These are phyloP conservation scores for Fusarium decemcellulare DNA, from an alignment of 2,329 filamentous ascomycete genomes.

Conservation along the genomic window DNA sequence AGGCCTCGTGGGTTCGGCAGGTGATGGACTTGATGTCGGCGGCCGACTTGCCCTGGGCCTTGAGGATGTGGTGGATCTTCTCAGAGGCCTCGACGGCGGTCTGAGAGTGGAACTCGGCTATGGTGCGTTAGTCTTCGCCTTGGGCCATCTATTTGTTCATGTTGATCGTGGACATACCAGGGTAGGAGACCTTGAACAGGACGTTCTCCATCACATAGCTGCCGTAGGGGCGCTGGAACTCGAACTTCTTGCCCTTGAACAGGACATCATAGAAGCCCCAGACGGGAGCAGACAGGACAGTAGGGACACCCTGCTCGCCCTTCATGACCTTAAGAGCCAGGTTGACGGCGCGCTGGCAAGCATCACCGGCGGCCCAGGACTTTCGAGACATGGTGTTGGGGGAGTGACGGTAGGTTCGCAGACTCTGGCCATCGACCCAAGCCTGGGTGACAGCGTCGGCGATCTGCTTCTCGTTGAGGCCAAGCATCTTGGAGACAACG, in stretches of 20 bases:
- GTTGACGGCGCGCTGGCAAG: conserved; percentile 95
- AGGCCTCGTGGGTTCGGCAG: conserved; percentile 98
- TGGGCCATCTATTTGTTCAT: background rate
- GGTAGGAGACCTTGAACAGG: conserved; percentile 99
- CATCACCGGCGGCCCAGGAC: conserved; percentile 98
- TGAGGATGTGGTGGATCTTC: conserved; percentile 87
- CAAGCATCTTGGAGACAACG: conserved; percentile 95
- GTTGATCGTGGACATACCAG: conserved; percentile 69
- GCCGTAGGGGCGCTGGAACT: conserved; percentile 96
- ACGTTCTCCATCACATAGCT: conserved; percentile 99
- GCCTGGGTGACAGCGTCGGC: conserved; percentile 96
- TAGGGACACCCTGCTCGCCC: conserved; percentile 92
- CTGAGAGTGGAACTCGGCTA: conserved; percentile 97
- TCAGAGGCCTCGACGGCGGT: conserved; percentile 96
- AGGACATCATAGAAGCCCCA: conserved; percentile 99
- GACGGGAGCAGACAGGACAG: conserved; percentile 89
- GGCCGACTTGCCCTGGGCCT: conserved; percentile 88
- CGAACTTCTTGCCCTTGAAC: conserved; percentile 95
- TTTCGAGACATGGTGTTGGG: conserved; percentile 99
- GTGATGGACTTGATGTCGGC: conserved; percentile 94
- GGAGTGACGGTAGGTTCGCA: conserved; percentile 96
- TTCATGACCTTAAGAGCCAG: conserved; percentile 90
- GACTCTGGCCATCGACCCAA: conserved; percentile 95
- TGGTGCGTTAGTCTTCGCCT: conserved; percentile 27
- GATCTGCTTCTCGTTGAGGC: conserved; percentile 89